Conservation (phyloP, 2,329 filamentous ascomycete genomes). For the Salinomyces thailandicus region DNA sequence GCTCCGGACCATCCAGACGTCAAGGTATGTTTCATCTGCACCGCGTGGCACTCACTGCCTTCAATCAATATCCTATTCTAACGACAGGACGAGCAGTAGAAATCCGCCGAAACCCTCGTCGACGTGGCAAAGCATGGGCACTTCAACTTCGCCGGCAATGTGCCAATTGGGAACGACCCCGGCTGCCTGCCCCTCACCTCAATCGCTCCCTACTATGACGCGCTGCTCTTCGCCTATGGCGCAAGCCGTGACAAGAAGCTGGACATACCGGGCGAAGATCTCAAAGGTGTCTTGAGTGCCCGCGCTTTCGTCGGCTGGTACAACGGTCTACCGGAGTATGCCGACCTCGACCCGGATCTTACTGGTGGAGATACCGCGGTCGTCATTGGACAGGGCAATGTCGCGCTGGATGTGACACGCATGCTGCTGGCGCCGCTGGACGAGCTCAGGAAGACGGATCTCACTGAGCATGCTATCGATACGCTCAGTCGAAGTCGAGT, state of each 20-base stretch:
- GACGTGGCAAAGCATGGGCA: constrained; percentile 72
- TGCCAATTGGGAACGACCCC: constrained; percentile 56
- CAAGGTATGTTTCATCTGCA: constrained; percentile 60
- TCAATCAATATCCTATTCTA: constrained; percentile 15
- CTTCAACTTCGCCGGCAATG: constrained; percentile 87
- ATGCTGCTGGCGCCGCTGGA: constrained; percentile 72
- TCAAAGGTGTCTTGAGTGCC: constrained; percentile 73
- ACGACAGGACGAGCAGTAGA: no score
- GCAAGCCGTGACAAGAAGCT: constrained; percentile 74
- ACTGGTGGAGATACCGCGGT: constrained; percentile 69
- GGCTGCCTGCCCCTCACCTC: constrained; percentile 50
- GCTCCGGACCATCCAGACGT: constrained; percentile 98
- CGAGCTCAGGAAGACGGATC: constrained; percentile 69
- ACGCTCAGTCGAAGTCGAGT: constrained; percentile 61
- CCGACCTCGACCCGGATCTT: constrained; percentile 61
- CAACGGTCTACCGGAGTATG: constrained; percentile 81
- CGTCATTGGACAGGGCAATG: constrained; percentile 89
- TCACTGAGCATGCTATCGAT: constrained; percentile 72
- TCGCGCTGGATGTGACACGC: constrained; percentile 84
- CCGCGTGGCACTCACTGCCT: not conserved
- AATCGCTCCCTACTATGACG: constrained; percentile 77
- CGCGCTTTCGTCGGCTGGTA: constrained; percentile 97
- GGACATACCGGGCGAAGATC: constrained; percentile 67
- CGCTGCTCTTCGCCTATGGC: constrained; percentile 85
- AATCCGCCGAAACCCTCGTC: constrained; percentile 87